Conservation (phyloP, 1,284 basidiomycete species). For the Veloporphyrellus conicus region DNA sequence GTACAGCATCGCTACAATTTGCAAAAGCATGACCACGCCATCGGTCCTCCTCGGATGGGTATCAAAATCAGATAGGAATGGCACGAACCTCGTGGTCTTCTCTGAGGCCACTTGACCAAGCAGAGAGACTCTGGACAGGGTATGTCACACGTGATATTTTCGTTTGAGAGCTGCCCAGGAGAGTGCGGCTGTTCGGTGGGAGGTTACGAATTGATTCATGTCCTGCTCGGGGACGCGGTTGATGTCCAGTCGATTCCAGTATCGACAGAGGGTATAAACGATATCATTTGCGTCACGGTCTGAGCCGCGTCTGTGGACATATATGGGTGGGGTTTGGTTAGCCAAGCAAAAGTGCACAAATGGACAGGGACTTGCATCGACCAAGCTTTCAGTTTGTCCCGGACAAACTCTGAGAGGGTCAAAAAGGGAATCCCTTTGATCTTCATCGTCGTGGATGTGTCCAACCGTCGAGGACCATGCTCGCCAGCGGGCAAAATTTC, state of each 20-base stretch:
- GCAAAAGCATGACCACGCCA: conserved; percentile 13
- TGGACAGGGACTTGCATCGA: conserved; percentile 50
- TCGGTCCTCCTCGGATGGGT: conserved; percentile 7
- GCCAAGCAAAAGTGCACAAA: background rate
- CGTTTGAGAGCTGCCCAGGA: conserved; percentile 67
- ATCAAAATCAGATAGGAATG: background rate
- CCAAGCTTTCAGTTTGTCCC: conserved; percentile 75
- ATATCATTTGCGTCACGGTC: conserved; percentile 73
- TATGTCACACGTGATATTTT: conserved; percentile 55
- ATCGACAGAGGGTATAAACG: conserved; percentile 57
- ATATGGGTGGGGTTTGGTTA: conserved; percentile 9
- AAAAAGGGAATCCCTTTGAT: conserved; percentile 69
- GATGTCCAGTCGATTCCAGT: conserved; percentile 74
- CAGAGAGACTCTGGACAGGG: background rate
- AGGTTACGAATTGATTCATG: conserved; percentile 66
- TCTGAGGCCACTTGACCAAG: background rate
- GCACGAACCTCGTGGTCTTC: background rate
- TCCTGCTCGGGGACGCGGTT: conserved; percentile 77
- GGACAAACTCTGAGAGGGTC: conserved; percentile 72
- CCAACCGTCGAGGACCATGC: conserved; percentile 68
- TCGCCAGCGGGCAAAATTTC: conserved; percentile 78
- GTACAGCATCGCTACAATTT: conserved; percentile 23
- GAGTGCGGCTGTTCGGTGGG: conserved; percentile 51
- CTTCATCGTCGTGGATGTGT: conserved; percentile 58
- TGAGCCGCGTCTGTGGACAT: conserved; percentile 48